These are phyloP conservation scores for Erysimum cheiranthoides DNA, from an alignment of 345 rosid species.

Conservation along the genomic window DNA sequence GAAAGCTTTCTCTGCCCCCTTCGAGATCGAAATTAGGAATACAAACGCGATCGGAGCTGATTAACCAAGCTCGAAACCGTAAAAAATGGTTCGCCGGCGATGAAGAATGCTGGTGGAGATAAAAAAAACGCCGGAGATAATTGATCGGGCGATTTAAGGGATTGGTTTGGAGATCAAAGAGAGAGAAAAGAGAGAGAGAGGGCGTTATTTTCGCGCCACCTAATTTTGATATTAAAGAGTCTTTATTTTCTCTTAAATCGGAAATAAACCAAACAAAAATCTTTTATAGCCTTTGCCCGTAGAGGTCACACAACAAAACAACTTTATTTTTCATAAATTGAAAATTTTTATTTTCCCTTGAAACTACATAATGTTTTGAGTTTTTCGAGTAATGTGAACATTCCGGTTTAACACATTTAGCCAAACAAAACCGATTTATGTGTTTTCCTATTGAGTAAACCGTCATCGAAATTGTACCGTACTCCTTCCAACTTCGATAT, in stretches of 20 bases:
- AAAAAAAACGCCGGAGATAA: slow-evolving; percentile 29
- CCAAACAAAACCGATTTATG: too few relatives aligned
- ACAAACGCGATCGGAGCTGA: slow-evolving; percentile 18
- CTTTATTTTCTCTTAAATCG: slow-evolving; percentile 18
- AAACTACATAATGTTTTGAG: too few relatives aligned
- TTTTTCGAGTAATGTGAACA: too few relatives aligned
- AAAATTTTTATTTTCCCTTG: too few relatives aligned
- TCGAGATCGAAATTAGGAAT: slow-evolving; percentile 26
- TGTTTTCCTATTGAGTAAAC: too few relatives aligned
- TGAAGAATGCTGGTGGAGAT: slow-evolving; percentile 13
- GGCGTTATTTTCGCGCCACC: slow-evolving; percentile 89
- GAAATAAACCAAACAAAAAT: neutral
- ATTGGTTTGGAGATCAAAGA: slow-evolving; percentile 37
- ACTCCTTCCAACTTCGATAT: too few relatives aligned
- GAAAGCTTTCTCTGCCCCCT: slow-evolving; percentile 2
- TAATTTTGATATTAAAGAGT: slow-evolving; percentile 45
- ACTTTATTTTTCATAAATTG: too few relatives aligned
- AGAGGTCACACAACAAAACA: too few relatives aligned
- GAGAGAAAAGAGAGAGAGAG: slow-evolving; percentile 30
- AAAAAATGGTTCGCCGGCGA: slow-evolving; percentile 11
- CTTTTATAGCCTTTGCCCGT: neutral
- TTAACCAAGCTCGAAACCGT: neutral
- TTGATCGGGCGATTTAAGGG: slow-evolving; percentile 32
- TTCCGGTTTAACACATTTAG: too few relatives aligned
- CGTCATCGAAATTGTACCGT: too few relatives aligned